These are phyloP conservation scores for Massarina eburnea DNA, from an alignment of 2,329 filamentous ascomycete genomes.

Conservation along the genomic window DNA sequence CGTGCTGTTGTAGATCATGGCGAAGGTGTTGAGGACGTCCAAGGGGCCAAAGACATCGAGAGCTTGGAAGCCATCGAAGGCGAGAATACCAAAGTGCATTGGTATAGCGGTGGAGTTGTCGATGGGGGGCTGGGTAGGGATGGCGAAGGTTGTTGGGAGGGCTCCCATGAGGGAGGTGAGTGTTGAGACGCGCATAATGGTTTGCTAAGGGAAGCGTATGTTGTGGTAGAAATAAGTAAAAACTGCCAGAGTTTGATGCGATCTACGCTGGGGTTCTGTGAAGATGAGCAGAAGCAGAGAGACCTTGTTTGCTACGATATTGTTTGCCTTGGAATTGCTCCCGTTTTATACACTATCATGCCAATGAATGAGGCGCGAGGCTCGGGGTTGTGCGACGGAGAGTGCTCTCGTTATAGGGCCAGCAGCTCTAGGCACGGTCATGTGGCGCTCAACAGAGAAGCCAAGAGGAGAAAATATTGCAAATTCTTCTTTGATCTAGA, in stretches of 20 bases:
- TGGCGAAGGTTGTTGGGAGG: constrained; percentile 1
- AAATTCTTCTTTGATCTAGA: no score
- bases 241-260: neutral
- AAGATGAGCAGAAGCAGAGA: neutral
- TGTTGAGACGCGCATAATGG: constrained; percentile 12
- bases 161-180: constrained; percentile 11
- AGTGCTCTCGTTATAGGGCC: no score
- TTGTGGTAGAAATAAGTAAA: neutral
- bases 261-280: neutral
- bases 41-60: constrained; percentile 48
- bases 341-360: neutral
- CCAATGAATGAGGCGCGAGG: no score
- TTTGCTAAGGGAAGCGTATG: neutral
- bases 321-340: neutral
- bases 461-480: no score
- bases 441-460: no score
- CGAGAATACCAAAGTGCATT: constrained; percentile 25
- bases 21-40: constrained; percentile 45
- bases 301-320: neutral
- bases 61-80: constrained; percentile 28
- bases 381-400: no score
- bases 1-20: constrained; percentile 24
- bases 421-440: no score
- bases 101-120: constrained; percentile 25
- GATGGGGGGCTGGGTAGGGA: constrained; percentile 13